phyloP scores from a whole-genome alignment of 1,139 yeast genomes.

The Candida frijolesensis region DNA sequence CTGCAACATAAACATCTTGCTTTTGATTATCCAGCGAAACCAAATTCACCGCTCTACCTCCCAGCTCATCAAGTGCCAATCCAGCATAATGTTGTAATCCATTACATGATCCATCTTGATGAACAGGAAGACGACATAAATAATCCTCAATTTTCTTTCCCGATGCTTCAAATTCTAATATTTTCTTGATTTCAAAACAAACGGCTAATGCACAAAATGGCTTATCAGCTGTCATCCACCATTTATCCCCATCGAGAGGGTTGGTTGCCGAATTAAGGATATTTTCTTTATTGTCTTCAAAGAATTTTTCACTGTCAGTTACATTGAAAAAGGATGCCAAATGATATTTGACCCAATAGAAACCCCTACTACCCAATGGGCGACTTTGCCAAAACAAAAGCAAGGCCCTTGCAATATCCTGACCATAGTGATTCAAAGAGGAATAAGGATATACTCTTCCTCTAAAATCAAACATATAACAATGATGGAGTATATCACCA shows the following conservation, averaged over 20 bases:
- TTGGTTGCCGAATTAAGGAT: slow-evolving; percentile 31
- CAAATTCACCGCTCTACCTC: slow-evolving; percentile 44
- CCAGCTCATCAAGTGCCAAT: slow-evolving; percentile 37
- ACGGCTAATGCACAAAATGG: slow-evolving; percentile 46
- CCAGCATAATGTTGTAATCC: slow-evolving; percentile 54
- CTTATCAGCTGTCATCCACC: slow-evolving; percentile 45
- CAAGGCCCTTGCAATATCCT: slow-evolving; percentile 37
- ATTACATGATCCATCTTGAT: slow-evolving; percentile 51
- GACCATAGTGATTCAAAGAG: slow-evolving; percentile 35
- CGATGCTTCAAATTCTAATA: slow-evolving; percentile 20
- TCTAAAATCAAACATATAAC: slow-evolving; percentile 44
- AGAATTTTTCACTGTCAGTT: slow-evolving; percentile 32
- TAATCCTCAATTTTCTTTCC: slow-evolving; percentile 25
- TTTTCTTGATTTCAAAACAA: slow-evolving; percentile 34
- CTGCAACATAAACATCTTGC: slow-evolving; percentile 41
- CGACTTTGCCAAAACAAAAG: slow-evolving; percentile 43
- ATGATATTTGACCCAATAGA: slow-evolving; percentile 44
- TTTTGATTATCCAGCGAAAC: slow-evolving; percentile 22
- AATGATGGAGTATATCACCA: slow-evolving; percentile 43
- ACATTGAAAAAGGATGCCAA: slow-evolving; percentile 39
- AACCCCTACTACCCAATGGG: slow-evolving; percentile 39
- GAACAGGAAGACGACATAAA: slow-evolving; percentile 40
- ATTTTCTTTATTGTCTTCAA: slow-evolving; percentile 22
- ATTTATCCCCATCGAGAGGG: slow-evolving; percentile 27
- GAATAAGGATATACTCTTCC: slow-evolving; percentile 48